Evolutionary conservation across 208 protist species (phyloP).

Genomic region (Wallacemonas sp.): DNA sequence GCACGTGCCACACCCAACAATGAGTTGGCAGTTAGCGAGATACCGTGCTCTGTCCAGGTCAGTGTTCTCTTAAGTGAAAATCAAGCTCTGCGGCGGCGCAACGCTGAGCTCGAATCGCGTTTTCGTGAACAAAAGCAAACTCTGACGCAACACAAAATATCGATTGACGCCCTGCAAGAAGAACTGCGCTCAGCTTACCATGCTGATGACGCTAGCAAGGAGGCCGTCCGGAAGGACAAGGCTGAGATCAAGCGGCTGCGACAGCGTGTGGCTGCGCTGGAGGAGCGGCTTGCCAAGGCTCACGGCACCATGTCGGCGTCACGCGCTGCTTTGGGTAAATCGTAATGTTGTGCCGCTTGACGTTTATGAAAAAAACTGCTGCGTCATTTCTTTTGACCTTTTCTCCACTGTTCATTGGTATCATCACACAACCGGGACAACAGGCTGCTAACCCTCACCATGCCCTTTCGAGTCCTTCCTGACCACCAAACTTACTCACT

Average conservation of each 20-base stretch:
- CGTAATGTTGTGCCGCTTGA: too few relatives aligned
- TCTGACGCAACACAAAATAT: slow-evolving; percentile 4
- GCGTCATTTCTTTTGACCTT: too few relatives aligned
- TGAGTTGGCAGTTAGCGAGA: not conserved
- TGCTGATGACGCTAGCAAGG: not conserved
- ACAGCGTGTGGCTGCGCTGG: slow-evolving; percentile 13
- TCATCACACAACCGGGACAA: too few relatives aligned
- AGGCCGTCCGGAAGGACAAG: not conserved
- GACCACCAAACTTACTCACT: too few relatives aligned
- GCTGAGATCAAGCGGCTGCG: slow-evolving; percentile 13
- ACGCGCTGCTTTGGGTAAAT: not conserved
- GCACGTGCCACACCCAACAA: not conserved
- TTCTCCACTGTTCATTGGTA: too few relatives aligned
- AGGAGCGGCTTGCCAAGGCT: slow-evolving; percentile 5
- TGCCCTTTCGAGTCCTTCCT: too few relatives aligned
- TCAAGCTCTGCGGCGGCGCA: slow-evolving; percentile 10
- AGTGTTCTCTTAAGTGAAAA: slow-evolving; percentile 14
- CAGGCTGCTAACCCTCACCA: too few relatives aligned
- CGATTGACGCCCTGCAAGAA: not conserved
- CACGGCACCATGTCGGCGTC: not conserved
- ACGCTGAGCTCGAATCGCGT: slow-evolving; percentile 20
- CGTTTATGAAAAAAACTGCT: too few relatives aligned
- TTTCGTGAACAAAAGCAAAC: slow-evolving; percentile 15
- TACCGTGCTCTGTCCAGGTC: slow-evolving; percentile 10
- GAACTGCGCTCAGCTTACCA: not conserved